A percentile compares a stretch with the other conserved stretches of the same genome.
Evolutionary conservation across 2,329 filamentous ascomycete species (phyloP).

Genomic region (Talaromyces verruculosus): DNA sequence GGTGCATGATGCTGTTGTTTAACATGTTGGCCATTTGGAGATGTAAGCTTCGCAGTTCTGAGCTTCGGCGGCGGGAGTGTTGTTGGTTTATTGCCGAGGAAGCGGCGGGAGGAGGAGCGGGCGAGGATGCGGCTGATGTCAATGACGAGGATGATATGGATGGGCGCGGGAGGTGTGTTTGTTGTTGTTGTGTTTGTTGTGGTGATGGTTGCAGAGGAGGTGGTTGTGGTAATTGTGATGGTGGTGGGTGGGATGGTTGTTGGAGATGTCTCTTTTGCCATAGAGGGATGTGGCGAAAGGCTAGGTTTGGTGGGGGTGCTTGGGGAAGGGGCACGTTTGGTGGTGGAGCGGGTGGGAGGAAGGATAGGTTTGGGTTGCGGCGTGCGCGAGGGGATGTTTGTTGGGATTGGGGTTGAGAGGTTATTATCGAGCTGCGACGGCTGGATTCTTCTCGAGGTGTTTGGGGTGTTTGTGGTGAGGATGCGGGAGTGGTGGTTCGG

Average conservation of each 20-base stretch:
- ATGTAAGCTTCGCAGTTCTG: slow-evolving; percentile 13
- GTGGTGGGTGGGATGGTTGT: slow-evolving; percentile 4
- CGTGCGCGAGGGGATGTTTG: slow-evolving; percentile 21
- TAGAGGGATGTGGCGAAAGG: slow-evolving; percentile 13
- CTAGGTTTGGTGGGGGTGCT: slow-evolving; percentile 25
- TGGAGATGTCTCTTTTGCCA: slow-evolving; percentile 11
- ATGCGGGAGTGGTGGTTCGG: slow-evolving; percentile 8
- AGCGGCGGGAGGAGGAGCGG: neutral
- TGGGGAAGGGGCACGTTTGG: slow-evolving; percentile 31
- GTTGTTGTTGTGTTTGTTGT: neutral
- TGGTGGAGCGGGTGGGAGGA: slow-evolving; percentile 30
- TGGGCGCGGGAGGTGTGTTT: slow-evolving; percentile 14
- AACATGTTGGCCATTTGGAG: slow-evolving; percentile 18
- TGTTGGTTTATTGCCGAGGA: neutral
- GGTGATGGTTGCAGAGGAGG: neutral
- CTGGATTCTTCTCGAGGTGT: slow-evolving; percentile 17
- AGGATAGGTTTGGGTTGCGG: slow-evolving; percentile 26
- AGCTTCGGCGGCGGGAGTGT: slow-evolving; percentile 17
- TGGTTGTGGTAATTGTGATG: slow-evolving; percentile 6
- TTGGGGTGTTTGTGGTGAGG: slow-evolving; percentile 7
- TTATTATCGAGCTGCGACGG: slow-evolving; percentile 14
- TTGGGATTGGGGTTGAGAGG: slow-evolving; percentile 3
- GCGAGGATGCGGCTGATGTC: slow-evolving; percentile 1
- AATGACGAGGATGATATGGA: slow-evolving; percentile 6
- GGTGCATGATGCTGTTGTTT: slow-evolving; percentile 9